Evolutionary conservation across 176 grass and related monocot genomes (phyloP).

Genomic region (Zea luxurians): DNA sequence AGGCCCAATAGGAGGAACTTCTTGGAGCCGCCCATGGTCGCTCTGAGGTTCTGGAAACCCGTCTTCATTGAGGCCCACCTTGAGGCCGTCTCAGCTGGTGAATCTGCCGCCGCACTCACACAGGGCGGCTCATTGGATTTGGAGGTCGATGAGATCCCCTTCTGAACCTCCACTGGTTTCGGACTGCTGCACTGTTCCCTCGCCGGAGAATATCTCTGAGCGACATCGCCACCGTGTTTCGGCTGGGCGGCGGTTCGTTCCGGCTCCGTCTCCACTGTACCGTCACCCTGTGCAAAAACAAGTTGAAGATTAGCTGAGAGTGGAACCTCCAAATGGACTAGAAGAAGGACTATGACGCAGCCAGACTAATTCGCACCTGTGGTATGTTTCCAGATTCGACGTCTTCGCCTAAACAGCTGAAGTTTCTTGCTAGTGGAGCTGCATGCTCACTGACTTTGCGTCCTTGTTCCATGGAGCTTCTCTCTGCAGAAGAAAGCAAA

Average conservation of each 20-base stretch:
- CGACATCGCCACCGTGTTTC: slow-evolving; percentile 44
- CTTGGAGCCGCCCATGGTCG: slow-evolving; percentile 44
- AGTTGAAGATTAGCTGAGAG: background rate
- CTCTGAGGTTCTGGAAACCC: slow-evolving; percentile 59
- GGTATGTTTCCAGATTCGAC: slow-evolving; percentile 58
- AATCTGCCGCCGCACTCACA: background rate
- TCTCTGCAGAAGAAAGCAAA: slow-evolving; percentile 55
- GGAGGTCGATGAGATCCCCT: slow-evolving; percentile 39
- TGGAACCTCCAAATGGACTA: background rate
- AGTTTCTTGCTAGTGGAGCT: slow-evolving; percentile 79
- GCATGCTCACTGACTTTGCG: slow-evolving; percentile 69
- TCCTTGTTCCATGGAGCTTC: slow-evolving; percentile 67
- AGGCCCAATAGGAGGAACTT: slow-evolving; percentile 50
- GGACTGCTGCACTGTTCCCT: slow-evolving; percentile 39
- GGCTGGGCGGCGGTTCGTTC: slow-evolving; percentile 29
- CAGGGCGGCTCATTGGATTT: slow-evolving; percentile 7
- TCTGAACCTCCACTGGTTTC: slow-evolving; percentile 31
- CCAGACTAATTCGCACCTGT: slow-evolving; percentile 41
- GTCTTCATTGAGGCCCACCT: slow-evolving; percentile 72
- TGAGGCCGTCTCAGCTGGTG: slow-evolving; percentile 36
- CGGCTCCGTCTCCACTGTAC: slow-evolving; percentile 39
- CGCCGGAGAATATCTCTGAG: slow-evolving; percentile 55
- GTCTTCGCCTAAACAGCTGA: slow-evolving; percentile 55
- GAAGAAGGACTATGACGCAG: slow-evolving; percentile 8
- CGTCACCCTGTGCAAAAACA: slow-evolving; percentile 46